These are phyloP conservation scores for Ganoderma lucidum DNA, from an alignment of 1,284 basidiomycete species.

Conservation along the genomic window DNA sequence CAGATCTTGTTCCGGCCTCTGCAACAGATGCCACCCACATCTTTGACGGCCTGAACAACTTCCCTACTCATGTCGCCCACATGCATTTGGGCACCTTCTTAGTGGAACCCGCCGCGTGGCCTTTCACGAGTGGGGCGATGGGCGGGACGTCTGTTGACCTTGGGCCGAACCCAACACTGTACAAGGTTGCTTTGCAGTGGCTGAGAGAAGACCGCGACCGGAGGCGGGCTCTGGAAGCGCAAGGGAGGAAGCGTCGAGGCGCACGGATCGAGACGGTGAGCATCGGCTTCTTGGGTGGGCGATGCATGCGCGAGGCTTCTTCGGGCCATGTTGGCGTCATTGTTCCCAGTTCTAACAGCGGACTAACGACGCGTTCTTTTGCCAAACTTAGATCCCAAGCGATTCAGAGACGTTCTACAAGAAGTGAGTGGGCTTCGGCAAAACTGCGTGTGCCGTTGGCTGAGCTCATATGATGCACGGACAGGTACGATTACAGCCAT, in stretches of 20 bases:
- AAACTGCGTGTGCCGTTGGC: constrained; percentile 20
- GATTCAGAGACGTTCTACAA: constrained; percentile 91
- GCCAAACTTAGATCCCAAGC: constrained; percentile 54
- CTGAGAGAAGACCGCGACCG: constrained; percentile 82
- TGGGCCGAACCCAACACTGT: constrained; percentile 57
- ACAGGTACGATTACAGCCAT: constrained; percentile 71
- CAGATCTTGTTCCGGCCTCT: background rate
- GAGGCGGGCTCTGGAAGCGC: constrained; percentile 64
- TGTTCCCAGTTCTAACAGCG: background rate
- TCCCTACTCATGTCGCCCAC: constrained; percentile 92
- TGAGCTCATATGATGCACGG: constrained; percentile 12
- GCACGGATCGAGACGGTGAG: constrained; percentile 69
- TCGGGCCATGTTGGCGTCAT: constrained; percentile 8
- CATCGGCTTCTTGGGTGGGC: constrained; percentile 22
- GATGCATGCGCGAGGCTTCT: constrained; percentile 3
- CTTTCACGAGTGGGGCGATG: constrained; percentile 41
- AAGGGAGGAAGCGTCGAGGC: constrained; percentile 72
- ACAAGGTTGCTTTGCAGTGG: constrained; percentile 85
- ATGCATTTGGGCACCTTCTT: constrained; percentile 85
- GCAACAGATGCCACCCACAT: constrained; percentile 91
- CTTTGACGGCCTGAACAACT: constrained; percentile 87
- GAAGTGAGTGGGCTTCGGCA: constrained; percentile 62
- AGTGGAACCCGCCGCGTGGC: constrained; percentile 75
- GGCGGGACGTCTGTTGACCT: constrained; percentile 28
- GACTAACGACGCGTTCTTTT: background rate